Evolutionary conservation across 805 yeast species (phyloP), one percentile per base, ranked within the genome.

Genomic region (Candida boidinii): DNA sequence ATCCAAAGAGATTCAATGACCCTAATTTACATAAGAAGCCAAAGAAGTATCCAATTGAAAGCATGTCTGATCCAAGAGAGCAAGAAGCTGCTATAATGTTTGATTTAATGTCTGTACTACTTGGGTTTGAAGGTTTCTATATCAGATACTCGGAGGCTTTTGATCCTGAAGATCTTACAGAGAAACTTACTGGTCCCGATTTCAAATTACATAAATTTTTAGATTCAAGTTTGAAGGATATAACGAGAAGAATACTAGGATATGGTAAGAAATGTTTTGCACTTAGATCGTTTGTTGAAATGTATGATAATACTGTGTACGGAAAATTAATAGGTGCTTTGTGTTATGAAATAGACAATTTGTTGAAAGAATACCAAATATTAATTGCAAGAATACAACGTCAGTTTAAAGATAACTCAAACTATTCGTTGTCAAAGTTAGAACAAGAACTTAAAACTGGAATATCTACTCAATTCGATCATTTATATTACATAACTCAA

Each of bases 281-380:
- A 1, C 58, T 92, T 33, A 53, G 54, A 7, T 61, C 70, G 11
- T 87, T 85, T 46, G 62, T 73, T 4, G 83, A 79, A 39, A 45
- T 58, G 13, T 85, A 80, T 54, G 62, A 77, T 40, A 59, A 60
- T 17, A 59, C 62, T 4, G 48, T 51, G 16, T 75, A 71, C 48
- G 98, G 98, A 0, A 68, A 70, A 33, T 79, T 82, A 1, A 65
- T 81, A 34, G 95, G 87, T 44, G 70, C 82, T 4, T 57, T 92
- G 6, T 83, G 92, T 38, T 65, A 58, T 33, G 74, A 74, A 26
- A 65, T 87, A 3, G 54, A 79, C 24, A 44, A 49, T 2, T 57
- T 69, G 30, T 45, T 77, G 35, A 49, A 58, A 21, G 51, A 55
- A 4, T 58, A 55, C 17, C 48, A 58, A 3, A 41, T 66, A 9